Base-by-base conservation (phyloP, 805 yeast genomes). In the Starmerella tilneyi region DNA sequence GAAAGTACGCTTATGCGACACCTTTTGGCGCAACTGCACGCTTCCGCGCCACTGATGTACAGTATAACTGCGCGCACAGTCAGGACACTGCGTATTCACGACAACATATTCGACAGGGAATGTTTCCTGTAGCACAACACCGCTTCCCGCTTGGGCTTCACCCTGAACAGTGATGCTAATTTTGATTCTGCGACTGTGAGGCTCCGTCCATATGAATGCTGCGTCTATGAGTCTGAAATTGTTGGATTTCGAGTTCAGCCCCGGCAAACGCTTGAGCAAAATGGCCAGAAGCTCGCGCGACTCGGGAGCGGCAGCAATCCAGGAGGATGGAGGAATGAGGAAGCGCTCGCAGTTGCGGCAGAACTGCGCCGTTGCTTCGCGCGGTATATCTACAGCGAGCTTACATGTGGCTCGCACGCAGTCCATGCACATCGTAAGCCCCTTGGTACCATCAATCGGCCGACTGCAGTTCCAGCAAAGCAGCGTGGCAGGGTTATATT, bases 381-480 rank as follows among this genome's bases (percentile, higher is more conserved):
- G 76, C 43, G 96, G 96, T 45, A 82, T 80, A 12, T 94, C 96
- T 55, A 81, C 85, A 2, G 98, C 86, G 56, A 92, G 85, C 63
- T 89, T 96, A 48, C 85, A 92, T 2, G 85, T 85, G 59, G 89
- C 69, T 64, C 85, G 84, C 62, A 92, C 84, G 76, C 99, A 92
- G 66, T 92, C 97, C 71, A 84, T 80, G 69, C 98, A 92, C 94
- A 89, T 85, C 22, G 86, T 94, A 46, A 88, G 68, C 21, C 96
- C 96, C 16, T 53, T 53, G 20, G 96, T 84, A 35, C 97, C 97
- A 62, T 92, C 97, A 76, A 92, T 84, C 35, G 97, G 96, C 46
- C 82, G 84, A 67, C 97, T 97, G 80, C 98, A 92, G 80, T 84
- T 85, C 67, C 94, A 86, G 72, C 98, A 92, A 47, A 92, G 76